phyloP scores from a whole-genome alignment of 352 stramenopile species.

The Phytophthora uliginosa region DNA sequence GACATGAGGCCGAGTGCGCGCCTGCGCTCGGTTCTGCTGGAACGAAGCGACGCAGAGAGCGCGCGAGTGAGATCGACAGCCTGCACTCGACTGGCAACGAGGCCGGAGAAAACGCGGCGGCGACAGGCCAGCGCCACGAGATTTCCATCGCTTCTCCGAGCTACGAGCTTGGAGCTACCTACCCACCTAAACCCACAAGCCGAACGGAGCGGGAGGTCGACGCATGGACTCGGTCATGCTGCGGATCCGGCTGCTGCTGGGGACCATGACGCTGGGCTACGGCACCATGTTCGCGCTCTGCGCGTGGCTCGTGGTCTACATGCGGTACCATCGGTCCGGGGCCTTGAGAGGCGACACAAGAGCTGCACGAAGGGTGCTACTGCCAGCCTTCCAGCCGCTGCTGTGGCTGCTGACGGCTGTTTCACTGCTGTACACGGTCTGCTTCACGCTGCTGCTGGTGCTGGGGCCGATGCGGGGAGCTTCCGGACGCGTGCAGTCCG shows the following conservation, averaged over 20 bases:
- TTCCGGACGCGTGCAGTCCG: constrained; percentile 34
- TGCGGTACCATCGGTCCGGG: constrained; percentile 61
- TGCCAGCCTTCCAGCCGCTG: constrained; percentile 80
- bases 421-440: constrained; percentile 39
- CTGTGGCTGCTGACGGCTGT: constrained; percentile 59
- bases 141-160: not conserved
- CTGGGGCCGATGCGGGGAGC: constrained; percentile 15
- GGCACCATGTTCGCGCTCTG: constrained; percentile 53
- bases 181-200: constrained; percentile 23
- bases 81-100: not conserved
- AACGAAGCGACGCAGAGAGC: constrained; percentile 30
- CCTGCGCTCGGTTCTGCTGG: constrained; percentile 20
- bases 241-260: constrained; percentile 39
- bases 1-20: constrained; percentile 11
- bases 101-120: constrained; percentile 22
- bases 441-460: constrained; percentile 36
- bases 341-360: constrained; percentile 56
- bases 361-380: constrained; percentile 69
- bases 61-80: not conserved
- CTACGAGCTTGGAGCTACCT: too few relatives aligned
- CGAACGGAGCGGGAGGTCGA: constrained; percentile 5
- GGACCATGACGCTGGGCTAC: constrained; percentile 53
- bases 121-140: constrained; percentile 26
- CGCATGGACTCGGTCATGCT: constrained; percentile 31
- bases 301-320: constrained; percentile 57